Evolutionary conservation across 73 alveolate genomes (phyloP).

Genomic region (Blepharisma japonicum): DNA sequence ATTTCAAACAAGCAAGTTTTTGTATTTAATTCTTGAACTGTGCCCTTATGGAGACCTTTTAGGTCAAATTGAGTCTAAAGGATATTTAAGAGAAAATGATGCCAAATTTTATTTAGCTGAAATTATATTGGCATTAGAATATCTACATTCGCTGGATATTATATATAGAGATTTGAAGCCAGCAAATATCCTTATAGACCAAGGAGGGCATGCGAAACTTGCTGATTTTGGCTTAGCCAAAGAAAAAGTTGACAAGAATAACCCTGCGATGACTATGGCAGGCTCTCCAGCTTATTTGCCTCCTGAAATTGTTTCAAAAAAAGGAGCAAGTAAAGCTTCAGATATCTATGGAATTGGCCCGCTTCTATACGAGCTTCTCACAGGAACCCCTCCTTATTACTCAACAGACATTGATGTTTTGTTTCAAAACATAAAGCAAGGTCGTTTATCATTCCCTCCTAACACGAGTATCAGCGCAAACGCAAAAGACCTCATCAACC

Average conservation of each 20-base stretch:
- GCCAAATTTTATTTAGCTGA: conserved; percentile 64
- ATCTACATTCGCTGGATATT: conserved; percentile 50
- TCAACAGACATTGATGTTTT: conserved; percentile 31
- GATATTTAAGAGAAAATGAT: conserved; percentile 39
- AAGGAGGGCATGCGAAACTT: conserved; percentile 75
- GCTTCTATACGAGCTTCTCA: conserved; percentile 93
- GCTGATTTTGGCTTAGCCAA: conserved; percentile 93
- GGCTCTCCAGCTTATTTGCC: conserved; percentile 98
- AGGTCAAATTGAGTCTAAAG: conserved; percentile 47
- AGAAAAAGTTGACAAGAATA: conserved; percentile 68
- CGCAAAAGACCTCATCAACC: background rate
- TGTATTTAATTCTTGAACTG: conserved; percentile 54
- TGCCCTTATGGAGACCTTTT: conserved; percentile 66
- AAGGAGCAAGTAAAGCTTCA: conserved; percentile 91
- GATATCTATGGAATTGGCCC: conserved; percentile 95
- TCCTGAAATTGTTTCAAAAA: conserved; percentile 90
- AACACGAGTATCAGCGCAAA: conserved; percentile 5
- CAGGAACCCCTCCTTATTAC: conserved; percentile 92
- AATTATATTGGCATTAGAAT: conserved; percentile 60
- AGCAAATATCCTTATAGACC: conserved; percentile 84
- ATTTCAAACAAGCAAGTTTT: conserved; percentile 51
- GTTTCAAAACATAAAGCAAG: conserved; percentile 3
- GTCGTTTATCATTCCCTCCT: conserved; percentile 22
- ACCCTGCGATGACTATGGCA: conserved; percentile 88
- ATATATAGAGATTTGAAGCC: conserved; percentile 93